Conservation (phyloP, 2,329 filamentous ascomycete genomes). For the Epichloe uncinata region DNA sequence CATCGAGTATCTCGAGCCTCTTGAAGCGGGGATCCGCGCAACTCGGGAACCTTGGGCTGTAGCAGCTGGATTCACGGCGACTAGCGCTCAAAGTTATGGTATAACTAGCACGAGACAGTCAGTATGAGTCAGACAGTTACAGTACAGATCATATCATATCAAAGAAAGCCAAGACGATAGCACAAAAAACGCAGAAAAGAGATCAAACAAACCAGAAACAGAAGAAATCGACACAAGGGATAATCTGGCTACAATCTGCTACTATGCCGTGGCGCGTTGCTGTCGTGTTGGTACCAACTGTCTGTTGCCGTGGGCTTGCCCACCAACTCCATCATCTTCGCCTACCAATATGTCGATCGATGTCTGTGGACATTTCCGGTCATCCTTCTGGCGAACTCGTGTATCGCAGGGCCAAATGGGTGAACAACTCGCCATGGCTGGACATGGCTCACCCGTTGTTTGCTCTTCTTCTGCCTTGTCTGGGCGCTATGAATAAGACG, state of each 20-base stretch:
- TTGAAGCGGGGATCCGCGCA: conserved; percentile 22
- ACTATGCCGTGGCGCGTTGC: conserved; percentile 20
- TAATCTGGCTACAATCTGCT: conserved; percentile 7
- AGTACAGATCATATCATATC: conserved; percentile 11
- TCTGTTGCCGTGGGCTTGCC: neutral
- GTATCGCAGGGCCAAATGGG: neutral
- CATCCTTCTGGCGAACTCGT: neutral
- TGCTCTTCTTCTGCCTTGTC: neutral
- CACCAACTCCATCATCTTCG: neutral
- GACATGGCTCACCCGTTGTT: neutral
- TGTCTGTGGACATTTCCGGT: neutral
- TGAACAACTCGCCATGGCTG: neutral
- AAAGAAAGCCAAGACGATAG: conserved; percentile 50
- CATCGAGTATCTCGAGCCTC: conserved; percentile 14
- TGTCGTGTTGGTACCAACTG: conserved; percentile 15
- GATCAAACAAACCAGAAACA: conserved; percentile 12
- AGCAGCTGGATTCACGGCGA: conserved; percentile 39
- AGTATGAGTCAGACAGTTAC: conserved; percentile 19
- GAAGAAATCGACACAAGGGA: conserved; percentile 29
- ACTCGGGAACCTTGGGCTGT: conserved; percentile 31
- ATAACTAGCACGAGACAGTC: conserved; percentile 46
- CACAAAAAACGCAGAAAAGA: conserved; percentile 34
- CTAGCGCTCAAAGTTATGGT: conserved; percentile 50
- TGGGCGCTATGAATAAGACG: neutral
- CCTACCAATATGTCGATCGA: neutral